These are phyloP conservation scores for Aethionema arabicum DNA, from an alignment of 345 rosid species.

Conservation along the genomic window DNA sequence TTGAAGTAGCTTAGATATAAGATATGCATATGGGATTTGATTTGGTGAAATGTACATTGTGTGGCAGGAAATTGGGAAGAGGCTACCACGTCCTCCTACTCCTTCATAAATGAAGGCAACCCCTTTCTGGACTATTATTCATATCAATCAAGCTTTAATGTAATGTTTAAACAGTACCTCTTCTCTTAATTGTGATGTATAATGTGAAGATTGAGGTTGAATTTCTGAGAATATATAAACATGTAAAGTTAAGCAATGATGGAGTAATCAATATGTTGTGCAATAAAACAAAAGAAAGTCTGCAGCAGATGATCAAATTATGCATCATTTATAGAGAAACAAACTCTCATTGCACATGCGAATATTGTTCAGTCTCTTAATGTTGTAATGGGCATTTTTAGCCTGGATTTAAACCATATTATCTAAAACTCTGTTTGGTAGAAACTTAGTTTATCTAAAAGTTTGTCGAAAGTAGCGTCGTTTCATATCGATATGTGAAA, in stretches of 20 bases:
- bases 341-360: too few species aligned
- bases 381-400: too few species aligned
- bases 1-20: background rate
- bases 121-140: background rate
- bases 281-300: too few species aligned
- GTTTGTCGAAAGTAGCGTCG: too few species aligned
- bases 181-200: conserved; percentile 29
- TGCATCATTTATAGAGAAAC: too few species aligned
- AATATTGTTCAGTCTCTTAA: too few species aligned
- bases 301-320: too few species aligned
- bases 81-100: conserved; percentile 73
- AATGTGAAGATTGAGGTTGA: conserved; percentile 21
- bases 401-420: too few species aligned
- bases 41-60: conserved; percentile 13
- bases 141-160: conserved; percentile 14
- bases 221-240: background rate
- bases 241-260: conserved; percentile 11
- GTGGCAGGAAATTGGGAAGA: conserved; percentile 87
- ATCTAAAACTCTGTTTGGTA: too few species aligned
- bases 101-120: conserved; percentile 44
- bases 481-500: too few species aligned
- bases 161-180: conserved; percentile 6
- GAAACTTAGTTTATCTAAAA: too few species aligned
- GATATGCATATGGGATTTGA: conserved; percentile 12
- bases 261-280: background rate